Conservation (phyloP, 2,329 filamentous ascomycete genomes). For the Exophiala viscosa region DNA sequence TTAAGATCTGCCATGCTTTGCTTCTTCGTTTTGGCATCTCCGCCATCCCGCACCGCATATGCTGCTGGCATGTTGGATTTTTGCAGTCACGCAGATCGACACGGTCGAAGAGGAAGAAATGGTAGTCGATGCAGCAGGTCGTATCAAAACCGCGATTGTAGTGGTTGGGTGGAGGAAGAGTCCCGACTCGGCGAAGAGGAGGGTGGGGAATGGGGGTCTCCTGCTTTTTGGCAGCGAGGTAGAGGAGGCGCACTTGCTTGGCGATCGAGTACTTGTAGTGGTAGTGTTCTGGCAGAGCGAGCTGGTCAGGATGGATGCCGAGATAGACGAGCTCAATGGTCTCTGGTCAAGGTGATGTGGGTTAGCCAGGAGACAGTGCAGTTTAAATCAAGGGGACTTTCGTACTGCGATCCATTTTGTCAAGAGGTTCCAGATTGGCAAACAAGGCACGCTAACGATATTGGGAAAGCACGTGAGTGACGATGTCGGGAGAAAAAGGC, state of each 20-base stretch:
- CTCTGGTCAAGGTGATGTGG: conserved; percentile 5
- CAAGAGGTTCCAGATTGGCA: neutral
- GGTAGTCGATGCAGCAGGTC: conserved; percentile 14
- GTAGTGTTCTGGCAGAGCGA: conserved; percentile 4
- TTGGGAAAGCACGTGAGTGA: neutral
- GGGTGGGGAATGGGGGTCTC: conserved; percentile 8
- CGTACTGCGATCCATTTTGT: conserved; percentile 12
- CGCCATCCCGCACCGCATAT: conserved; percentile 64
- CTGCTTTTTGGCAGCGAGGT: neutral
- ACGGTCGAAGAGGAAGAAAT: conserved; percentile 16
- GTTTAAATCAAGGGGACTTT: conserved; percentile 5
- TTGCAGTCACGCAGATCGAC: conserved; percentile 15
- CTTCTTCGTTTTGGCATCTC: conserved; percentile 80
- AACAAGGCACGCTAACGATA: neutral
- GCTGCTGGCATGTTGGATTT: conserved; percentile 53
- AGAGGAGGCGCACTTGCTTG: neutral
- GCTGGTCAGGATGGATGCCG: conserved; percentile 16
- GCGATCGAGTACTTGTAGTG: neutral
- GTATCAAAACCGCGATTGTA: conserved; percentile 1
- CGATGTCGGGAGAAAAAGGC: neutral
- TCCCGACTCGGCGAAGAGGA: conserved; percentile 8
- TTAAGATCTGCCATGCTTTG: conserved; percentile 99
- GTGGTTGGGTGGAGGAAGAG: conserved; percentile 6
- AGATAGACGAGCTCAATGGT: conserved; percentile 12
- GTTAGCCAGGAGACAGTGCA: conserved; percentile 16